Evolutionary conservation across 805 yeast species (phyloP).

Genomic region (Wickerhamiella brachini): DNA sequence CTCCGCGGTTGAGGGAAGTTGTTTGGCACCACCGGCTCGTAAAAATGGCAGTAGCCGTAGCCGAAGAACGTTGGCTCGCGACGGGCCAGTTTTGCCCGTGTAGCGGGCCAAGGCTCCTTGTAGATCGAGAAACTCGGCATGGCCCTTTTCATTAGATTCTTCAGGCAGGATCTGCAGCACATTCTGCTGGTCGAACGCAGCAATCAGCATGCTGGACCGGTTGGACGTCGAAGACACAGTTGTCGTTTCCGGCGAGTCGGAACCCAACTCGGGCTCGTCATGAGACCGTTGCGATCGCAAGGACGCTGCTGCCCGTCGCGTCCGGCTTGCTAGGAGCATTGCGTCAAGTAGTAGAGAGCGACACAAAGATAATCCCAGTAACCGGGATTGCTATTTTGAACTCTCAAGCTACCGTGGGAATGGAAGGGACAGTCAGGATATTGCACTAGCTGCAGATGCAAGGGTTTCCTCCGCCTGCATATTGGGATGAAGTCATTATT

Average conservation of each 20-base stretch:
- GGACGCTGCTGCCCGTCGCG: neutral
- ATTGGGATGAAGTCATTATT: neutral
- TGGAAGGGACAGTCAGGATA: neutral
- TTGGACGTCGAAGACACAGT: constrained; percentile 7
- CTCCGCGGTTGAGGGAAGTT: constrained; percentile 10
- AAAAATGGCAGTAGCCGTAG: constrained; percentile 30
- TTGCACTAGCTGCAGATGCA: neutral
- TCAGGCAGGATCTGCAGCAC: neutral
- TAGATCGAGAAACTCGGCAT: constrained; percentile 9
- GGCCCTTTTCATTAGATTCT: constrained; percentile 1
- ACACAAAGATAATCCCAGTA: neutral
- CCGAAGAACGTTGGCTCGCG: constrained; percentile 26
- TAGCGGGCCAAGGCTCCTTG: constrained; percentile 11
- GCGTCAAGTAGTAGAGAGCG: neutral
- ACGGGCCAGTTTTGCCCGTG: constrained; percentile 8
- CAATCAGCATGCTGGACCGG: constrained; percentile 1
- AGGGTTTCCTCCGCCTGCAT: neutral
- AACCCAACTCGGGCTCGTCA: neutral
- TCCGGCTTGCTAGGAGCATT: neutral
- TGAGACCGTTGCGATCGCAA: neutral
- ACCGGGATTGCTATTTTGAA: neutral
- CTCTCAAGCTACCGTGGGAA: neutral
- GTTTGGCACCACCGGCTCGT: constrained; percentile 9
- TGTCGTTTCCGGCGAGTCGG: constrained; percentile 8
- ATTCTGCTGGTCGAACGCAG: neutral